phyloP scores from a whole-genome alignment of 768 basidiomycete species.

The Mycena amicta region DNA sequence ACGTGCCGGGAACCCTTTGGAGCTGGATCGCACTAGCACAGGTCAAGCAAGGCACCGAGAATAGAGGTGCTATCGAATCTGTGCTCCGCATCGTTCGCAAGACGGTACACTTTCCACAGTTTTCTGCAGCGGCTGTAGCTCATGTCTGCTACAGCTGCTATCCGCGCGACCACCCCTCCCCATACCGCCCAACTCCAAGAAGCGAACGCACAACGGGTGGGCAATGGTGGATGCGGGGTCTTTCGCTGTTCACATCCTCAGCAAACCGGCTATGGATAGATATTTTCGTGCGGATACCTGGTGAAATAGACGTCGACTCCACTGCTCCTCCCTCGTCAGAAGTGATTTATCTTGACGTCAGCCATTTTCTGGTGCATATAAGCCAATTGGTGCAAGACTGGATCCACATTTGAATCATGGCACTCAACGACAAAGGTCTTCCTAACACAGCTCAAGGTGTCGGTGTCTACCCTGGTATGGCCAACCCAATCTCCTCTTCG shows the following conservation, averaged over 20 bases:
- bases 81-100: conserved; percentile 72
- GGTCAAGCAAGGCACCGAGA: conserved; percentile 86
- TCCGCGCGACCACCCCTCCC: conserved; percentile 57
- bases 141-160: conserved; percentile 49
- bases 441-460: conserved; percentile 31
- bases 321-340: conserved; percentile 11
- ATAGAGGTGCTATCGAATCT: conserved; percentile 74
- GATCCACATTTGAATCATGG: too few species aligned
- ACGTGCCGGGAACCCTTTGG: conserved; percentile 66
- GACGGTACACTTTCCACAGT: conserved; percentile 34
- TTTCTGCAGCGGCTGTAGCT: background rate
- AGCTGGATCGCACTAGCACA: conserved; percentile 76
- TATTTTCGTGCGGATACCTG: conserved; percentile 53
- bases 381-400: too few species aligned
- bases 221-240: conserved; percentile 81
- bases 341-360: conserved; percentile 23
- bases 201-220: conserved; percentile 71
- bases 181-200: conserved; percentile 66
- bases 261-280: conserved; percentile 63
- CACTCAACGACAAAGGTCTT: conserved; percentile 35
- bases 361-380: background rate
- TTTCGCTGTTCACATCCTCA: conserved; percentile 79
- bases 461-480: conserved; percentile 45
- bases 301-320: conserved; percentile 16
- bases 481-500: conserved; percentile 46